phyloP scores from a whole-genome alignment of 805 yeast genomes.

The Saccharomycopsis babjevae region DNA sequence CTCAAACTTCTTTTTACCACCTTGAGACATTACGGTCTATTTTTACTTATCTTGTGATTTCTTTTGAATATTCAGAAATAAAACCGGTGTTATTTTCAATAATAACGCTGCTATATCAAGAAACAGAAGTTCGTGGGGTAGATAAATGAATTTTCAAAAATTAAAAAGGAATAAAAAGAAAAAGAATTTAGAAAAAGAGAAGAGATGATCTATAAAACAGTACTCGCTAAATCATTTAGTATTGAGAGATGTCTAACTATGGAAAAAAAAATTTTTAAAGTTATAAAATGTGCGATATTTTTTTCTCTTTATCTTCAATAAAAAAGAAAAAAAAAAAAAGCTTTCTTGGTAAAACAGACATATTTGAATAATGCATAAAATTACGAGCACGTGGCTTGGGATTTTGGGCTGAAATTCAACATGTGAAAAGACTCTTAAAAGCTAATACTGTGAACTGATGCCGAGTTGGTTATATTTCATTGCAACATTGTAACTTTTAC shows the following conservation, averaged over 20 bases:
- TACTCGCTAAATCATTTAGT: background rate
- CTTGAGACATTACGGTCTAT: background rate
- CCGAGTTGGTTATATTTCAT: too few species aligned
- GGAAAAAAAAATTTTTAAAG: slow-evolving; percentile 1
- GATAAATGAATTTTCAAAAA: background rate
- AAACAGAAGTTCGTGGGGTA: background rate
- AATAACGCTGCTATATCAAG: too few species aligned
- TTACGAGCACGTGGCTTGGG: background rate
- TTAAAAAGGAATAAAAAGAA: background rate
- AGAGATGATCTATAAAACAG: background rate
- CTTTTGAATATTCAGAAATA: background rate
- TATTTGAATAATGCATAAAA: background rate
- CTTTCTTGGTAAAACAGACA: background rate
- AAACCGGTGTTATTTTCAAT: too few species aligned
- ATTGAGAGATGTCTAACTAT: background rate
- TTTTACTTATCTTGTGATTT: background rate
- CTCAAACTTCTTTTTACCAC: slow-evolving; percentile 8
- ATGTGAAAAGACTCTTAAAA: background rate
- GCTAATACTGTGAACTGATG: background rate
- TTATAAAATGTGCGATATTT: background rate
- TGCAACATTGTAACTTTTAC: too few species aligned
- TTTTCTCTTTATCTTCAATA: background rate
- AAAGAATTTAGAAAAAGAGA: background rate
- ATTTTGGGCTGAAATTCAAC: background rate
- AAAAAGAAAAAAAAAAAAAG: background rate